These are phyloP conservation scores for Aspergillus sp. DNA, from an alignment of 2,329 filamentous ascomycete genomes.

Conservation along the genomic window DNA sequence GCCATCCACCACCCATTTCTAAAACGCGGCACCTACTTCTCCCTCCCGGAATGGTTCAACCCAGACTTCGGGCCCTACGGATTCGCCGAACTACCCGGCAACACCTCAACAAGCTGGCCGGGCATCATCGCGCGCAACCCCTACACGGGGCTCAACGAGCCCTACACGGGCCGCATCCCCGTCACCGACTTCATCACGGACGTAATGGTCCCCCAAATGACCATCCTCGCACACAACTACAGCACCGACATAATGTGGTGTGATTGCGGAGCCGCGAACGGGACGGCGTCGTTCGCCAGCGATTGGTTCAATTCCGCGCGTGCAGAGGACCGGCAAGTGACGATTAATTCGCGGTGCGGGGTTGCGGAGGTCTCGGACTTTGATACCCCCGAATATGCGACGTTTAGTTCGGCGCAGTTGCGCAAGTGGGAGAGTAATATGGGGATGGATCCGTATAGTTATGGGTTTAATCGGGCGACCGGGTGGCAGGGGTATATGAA, in stretches of 20 bases:
- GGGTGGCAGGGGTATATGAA: constrained; percentile 54
- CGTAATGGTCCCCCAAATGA: constrained; percentile 43
- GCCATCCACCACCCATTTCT: constrained; percentile 46
- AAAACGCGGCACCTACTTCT: constrained; percentile 49
- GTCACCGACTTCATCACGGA: not conserved
- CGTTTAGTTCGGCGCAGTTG: constrained; percentile 52
- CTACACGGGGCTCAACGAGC: not conserved
- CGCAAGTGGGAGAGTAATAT: constrained; percentile 63
- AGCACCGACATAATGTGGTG: constrained; percentile 53
- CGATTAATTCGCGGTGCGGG: constrained; percentile 61
- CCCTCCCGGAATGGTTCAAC: constrained; percentile 51
- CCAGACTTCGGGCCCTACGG: constrained; percentile 46
- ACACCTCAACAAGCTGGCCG: constrained; percentile 3
- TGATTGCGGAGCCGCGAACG: constrained; percentile 49
- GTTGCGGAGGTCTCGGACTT: constrained; percentile 54
- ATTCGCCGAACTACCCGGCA: constrained; percentile 28
- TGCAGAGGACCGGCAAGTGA: constrained; percentile 49
- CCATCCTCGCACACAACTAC: constrained; percentile 42
- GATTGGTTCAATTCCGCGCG: constrained; percentile 47
- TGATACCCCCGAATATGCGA: constrained; percentile 62
- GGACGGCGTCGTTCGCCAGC: constrained; percentile 46
- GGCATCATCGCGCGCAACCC: constrained; percentile 29
- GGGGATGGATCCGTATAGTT: constrained; percentile 62
- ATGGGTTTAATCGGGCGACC: constrained; percentile 62
- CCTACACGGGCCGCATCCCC: constrained; percentile 1